Percentiles rank a stretch among this genome's conserved stretches.
These are phyloP conservation scores for Hippophae gyantsensis DNA, from an alignment of 306 rosid genomes.

Conservation along the genomic window DNA sequence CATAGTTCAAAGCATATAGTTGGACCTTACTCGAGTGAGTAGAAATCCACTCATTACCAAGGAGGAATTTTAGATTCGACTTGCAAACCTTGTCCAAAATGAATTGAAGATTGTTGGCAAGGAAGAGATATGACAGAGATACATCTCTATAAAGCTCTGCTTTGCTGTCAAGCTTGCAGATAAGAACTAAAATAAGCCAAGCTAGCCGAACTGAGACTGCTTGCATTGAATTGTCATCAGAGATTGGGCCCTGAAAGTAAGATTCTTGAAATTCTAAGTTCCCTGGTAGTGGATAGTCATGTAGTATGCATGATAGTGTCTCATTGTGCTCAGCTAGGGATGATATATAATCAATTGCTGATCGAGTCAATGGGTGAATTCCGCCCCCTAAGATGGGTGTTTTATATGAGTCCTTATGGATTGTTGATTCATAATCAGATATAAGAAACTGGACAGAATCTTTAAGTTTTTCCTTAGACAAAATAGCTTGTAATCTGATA, in stretches of 20 bases:
- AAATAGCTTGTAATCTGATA: conserved; percentile 26
- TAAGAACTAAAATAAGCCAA: conserved; percentile 41
- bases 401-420: conserved; percentile 32
- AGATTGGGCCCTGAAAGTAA: conserved; percentile 13
- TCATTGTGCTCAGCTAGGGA: conserved; percentile 26
- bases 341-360: conserved; percentile 30
- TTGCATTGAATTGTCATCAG: conserved; percentile 16
- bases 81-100: conserved; percentile 32
- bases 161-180: conserved; percentile 44
- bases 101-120: conserved; percentile 39
- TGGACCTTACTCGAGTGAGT: conserved; percentile 29
- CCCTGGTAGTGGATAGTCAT: conserved; percentile 17
- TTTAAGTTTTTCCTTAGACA: conserved; percentile 25
- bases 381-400: conserved; percentile 26
- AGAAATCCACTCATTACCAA: conserved; percentile 35
- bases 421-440: conserved; percentile 26
- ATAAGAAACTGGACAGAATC: conserved; percentile 27
- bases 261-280: conserved; percentile 16
- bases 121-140: conserved; percentile 37
- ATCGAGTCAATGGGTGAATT: conserved; percentile 35
- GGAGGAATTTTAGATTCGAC: conserved; percentile 22
- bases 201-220: conserved; percentile 29
- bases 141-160: conserved; percentile 39
- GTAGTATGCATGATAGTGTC: conserved; percentile 28
- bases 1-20: conserved; percentile 29